Percentiles rank a stretch among this genome's conserved stretches.
Conservation (phyloP, 2,329 filamentous ascomycete species). For the Pseudocercospora vitis region DNA sequence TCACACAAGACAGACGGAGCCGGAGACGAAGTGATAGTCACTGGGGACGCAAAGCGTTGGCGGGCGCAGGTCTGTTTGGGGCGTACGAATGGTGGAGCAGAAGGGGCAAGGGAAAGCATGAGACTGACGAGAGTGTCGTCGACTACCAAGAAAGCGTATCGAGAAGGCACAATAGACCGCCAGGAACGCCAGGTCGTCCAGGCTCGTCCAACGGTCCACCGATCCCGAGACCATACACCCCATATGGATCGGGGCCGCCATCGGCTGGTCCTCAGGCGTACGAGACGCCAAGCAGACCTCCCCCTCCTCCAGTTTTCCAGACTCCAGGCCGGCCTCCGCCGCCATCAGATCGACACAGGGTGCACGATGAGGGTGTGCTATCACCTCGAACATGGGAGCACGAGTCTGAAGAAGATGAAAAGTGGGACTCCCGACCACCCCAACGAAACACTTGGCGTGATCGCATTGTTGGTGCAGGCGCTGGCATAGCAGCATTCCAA, state of each 20-base stretch:
- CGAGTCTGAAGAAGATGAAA: constrained; percentile 38
- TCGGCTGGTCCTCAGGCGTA: neutral
- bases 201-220: constrained; percentile 21
- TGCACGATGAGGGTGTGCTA: constrained; percentile 22
- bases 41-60: constrained; percentile 50
- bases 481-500: constrained; percentile 44
- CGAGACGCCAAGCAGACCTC: constrained; percentile 14
- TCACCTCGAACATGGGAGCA: constrained; percentile 35
- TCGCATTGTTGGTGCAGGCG: constrained; percentile 47
- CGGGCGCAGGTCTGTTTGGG: constrained; percentile 57
- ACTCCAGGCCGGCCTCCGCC: constrained; percentile 14
- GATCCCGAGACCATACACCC: constrained; percentile 15
- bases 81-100: constrained; percentile 58
- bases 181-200: constrained; percentile 21
- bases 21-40: constrained; percentile 29
- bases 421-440: constrained; percentile 37
- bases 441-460: constrained; percentile 44
- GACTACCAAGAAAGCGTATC: constrained; percentile 17
- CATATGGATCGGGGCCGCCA: constrained; percentile 8
- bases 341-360: constrained; percentile 15
- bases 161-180: constrained; percentile 14
- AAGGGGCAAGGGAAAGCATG: constrained; percentile 34
- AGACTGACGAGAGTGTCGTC: constrained; percentile 7
- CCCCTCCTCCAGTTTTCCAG: constrained; percentile 16
- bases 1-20: constrained; percentile 42